Evolutionary conservation across 2,329 filamentous ascomycete genomes (phyloP).

Genomic region (Dactylellina leptospora): DNA sequence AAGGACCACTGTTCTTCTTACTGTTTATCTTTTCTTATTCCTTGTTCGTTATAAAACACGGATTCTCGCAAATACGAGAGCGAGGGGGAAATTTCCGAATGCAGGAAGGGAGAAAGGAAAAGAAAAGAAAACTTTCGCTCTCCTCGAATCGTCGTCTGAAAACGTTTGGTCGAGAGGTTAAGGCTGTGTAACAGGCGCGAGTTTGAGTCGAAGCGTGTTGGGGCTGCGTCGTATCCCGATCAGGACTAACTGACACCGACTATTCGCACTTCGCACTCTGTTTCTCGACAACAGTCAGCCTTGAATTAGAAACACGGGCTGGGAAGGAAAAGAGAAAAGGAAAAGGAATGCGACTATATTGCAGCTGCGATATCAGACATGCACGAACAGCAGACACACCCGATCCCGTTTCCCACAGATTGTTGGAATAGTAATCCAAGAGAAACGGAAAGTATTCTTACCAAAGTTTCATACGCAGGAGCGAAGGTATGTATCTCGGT

Average conservation of each 20-base stretch:
- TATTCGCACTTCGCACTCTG: background rate
- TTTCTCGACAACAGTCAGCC: background rate
- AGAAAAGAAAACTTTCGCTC: constrained; percentile 16
- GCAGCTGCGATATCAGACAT: no score
- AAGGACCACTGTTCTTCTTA: background rate
- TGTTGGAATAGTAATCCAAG: constrained; percentile 10
- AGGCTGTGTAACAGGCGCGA: constrained; percentile 18
- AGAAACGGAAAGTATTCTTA: constrained; percentile 1
- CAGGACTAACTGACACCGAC: background rate
- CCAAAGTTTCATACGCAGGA: constrained; percentile 8
- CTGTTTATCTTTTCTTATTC: background rate
- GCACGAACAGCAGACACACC: no score
- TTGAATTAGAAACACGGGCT: no score
- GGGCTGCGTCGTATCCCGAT: constrained; percentile 25
- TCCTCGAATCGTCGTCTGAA: constrained; percentile 2
- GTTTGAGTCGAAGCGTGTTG: constrained; percentile 11
- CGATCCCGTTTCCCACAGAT: no score
- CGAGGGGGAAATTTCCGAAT: constrained; percentile 5
- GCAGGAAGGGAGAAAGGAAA: constrained; percentile 4
- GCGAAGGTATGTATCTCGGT: background rate
- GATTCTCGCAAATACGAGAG: constrained; percentile 8
- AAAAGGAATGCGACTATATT: no score
- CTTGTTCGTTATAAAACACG: background rate
- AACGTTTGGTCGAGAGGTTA: constrained; percentile 16
- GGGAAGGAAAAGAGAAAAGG: no score